These are phyloP conservation scores for Rasamsonia emersonii DNA, from an alignment of 2,329 filamentous ascomycete species.

Conservation along the genomic window DNA sequence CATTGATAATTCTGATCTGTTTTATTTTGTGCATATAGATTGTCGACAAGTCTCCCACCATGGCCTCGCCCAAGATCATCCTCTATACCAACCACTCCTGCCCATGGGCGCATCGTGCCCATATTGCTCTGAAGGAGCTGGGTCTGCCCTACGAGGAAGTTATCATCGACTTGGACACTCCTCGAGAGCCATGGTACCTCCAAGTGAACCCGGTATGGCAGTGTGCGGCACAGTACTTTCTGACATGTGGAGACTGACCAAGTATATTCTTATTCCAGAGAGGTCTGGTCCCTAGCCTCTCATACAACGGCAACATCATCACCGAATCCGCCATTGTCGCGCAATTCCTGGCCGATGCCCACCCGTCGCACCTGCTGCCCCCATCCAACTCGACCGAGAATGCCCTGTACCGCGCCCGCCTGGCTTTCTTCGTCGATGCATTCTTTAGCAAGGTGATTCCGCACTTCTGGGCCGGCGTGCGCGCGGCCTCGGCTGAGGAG, in stretches of 20 bases:
- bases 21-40: not conserved
- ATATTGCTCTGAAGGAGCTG: slow-evolving; percentile 62
- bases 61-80: slow-evolving; percentile 45
- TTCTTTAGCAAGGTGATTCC: slow-evolving; percentile 55
- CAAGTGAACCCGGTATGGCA: slow-evolving; percentile 59
- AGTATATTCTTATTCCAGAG: slow-evolving; percentile 32
- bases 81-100: slow-evolving; percentile 64
- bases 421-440: slow-evolving; percentile 65
- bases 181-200: slow-evolving; percentile 66
- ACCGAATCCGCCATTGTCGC: slow-evolving; percentile 66
- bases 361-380: slow-evolving; percentile 56
- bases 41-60: slow-evolving; percentile 9
- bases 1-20: not conserved
- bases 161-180: slow-evolving; percentile 60
- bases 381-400: slow-evolving; percentile 46
- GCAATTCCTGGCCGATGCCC: slow-evolving; percentile 61
- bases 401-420: slow-evolving; percentile 56
- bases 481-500: slow-evolving; percentile 42
- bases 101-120: slow-evolving; percentile 67
- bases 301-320: slow-evolving; percentile 61
- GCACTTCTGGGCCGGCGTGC: slow-evolving; percentile 39
- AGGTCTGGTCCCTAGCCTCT: slow-evolving; percentile 64
- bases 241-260: too few species aligned
- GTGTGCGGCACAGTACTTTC: too few species aligned
- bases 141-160: slow-evolving; percentile 60